These are phyloP conservation scores for Trichoderma reesei DNA, from an alignment of 495 filamentous ascomycete genomes.

Conservation along the genomic window DNA sequence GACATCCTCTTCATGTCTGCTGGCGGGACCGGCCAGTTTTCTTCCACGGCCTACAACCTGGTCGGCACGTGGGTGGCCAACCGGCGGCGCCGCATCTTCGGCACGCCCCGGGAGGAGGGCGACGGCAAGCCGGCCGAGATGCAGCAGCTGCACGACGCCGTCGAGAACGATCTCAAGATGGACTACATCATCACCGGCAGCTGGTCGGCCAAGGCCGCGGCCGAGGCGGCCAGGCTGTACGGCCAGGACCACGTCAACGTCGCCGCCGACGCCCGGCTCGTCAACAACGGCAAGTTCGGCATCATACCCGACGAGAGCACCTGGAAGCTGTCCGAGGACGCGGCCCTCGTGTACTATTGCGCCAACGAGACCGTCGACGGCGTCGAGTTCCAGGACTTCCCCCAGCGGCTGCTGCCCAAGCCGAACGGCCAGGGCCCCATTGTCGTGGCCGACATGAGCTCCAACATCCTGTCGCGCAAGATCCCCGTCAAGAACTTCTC, in stretches of 20 bases:
- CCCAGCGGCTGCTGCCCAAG: constrained; percentile 47
- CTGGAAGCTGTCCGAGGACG: constrained; percentile 65
- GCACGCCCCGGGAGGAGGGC: constrained; percentile 38
- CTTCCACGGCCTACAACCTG: constrained; percentile 71
- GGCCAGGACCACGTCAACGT: constrained; percentile 74
- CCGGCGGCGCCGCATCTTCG: constrained; percentile 34
- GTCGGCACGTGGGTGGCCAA: constrained; percentile 71
- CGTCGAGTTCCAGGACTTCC: constrained; percentile 81
- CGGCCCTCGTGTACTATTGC: constrained; percentile 83
- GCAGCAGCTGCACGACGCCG: constrained; percentile 48
- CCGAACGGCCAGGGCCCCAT: constrained; percentile 50
- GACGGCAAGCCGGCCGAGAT: constrained; percentile 37
- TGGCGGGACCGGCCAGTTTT: constrained; percentile 72
- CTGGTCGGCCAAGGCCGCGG: constrained; percentile 83
- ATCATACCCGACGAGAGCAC: constrained; percentile 63
- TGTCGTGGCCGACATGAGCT: constrained; percentile 79
- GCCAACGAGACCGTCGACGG: constrained; percentile 94
- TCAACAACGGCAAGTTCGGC: constrained; percentile 79
- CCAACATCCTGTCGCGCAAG: constrained; percentile 56
- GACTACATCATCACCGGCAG: constrained; percentile 89
- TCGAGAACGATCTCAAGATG: constrained; percentile 57
- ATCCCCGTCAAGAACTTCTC: constrained; percentile 67
- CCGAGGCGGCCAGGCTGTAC: constrained; percentile 68
- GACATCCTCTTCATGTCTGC: constrained; percentile 75
- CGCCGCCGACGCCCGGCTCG: constrained; percentile 56